Base-by-base conservation (phyloP, 805 yeast species). In the Cyberlindnera xishuangbannaensis region DNA sequence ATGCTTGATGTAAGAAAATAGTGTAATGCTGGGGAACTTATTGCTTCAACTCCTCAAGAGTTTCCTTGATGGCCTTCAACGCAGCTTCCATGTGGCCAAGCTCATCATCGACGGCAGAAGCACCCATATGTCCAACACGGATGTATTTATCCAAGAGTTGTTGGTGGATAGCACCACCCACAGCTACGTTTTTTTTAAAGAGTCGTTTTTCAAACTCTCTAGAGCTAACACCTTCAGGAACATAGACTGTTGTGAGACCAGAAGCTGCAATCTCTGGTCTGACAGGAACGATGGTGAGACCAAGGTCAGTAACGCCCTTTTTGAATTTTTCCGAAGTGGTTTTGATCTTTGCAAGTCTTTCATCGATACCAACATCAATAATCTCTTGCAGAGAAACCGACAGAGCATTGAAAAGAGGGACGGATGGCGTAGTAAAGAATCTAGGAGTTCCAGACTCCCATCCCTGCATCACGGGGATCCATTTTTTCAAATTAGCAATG, bases 21-120 rank as follows among this genome's bases (percentile, higher is more conserved):
- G n/a, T n/a, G 39, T 40, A 8, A 37, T 39, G 41, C 27, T 42
- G 14, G 46, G n/a, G n/a, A n/a, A n/a, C n/a, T n/a, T n/a, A n/a
- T n/a, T n/a, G n/a, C n/a, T n/a, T n/a, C n/a, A n/a, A n/a, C n/a
- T n/a, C n/a, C n/a, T n/a, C n/a, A n/a, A n/a, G n/a, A n/a, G 23
- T 20, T 12, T 20, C 23, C 9, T 9, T 20, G 23, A 20, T 20
- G 23, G 23, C 23, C 23, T 9, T 20, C 11, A 20, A 9, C 11
- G 23, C 23, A 20, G 23, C 23, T 9, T 20, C 23, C 23, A 20
- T 20, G 23, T 20, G 23, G 23, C 23, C 23, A 9, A 20, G 23
- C 11, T 12, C 12, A 12, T 20, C 23, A 12, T 20, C 23, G 11
- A 20, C 11, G 23, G 23, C 23, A 20, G 23, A 20, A 9, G 12